Conservation (phyloP, 768 basidiomycete species). For the Lactarius sp. region DNA sequence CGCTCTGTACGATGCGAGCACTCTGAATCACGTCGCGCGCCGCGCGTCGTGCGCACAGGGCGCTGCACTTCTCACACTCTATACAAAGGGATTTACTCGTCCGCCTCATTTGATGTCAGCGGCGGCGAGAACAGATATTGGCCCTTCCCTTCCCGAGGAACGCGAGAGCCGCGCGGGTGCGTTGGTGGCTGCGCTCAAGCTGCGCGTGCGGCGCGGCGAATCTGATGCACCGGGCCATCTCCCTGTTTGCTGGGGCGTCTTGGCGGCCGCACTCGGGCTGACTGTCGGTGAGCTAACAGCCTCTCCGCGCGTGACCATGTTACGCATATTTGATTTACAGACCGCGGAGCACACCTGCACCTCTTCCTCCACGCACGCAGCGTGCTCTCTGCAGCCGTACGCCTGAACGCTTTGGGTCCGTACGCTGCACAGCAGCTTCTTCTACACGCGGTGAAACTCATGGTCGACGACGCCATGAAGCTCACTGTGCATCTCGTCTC, state of each 20-base stretch:
- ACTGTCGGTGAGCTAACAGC: slow-evolving; percentile 50
- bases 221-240: slow-evolving; percentile 64
- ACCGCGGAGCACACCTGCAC: slow-evolving; percentile 78
- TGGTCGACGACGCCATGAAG: slow-evolving; percentile 55
- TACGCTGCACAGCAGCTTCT: slow-evolving; percentile 89
- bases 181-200: slow-evolving; percentile 67
- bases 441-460: slow-evolving; percentile 59
- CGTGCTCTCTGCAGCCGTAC: slow-evolving; percentile 85
- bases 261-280: slow-evolving; percentile 73
- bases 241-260: slow-evolving; percentile 84
- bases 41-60: slow-evolving; percentile 91
- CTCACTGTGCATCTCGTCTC: slow-evolving; percentile 2
- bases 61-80: slow-evolving; percentile 85
- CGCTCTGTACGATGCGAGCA: slow-evolving; percentile 74
- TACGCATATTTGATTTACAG: slow-evolving; percentile 36
- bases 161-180: slow-evolving; percentile 26
- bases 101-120: slow-evolving; percentile 38
- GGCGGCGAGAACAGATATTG: slow-evolving; percentile 26
- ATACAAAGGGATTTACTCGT: slow-evolving; percentile 70
- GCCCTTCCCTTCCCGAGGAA: slow-evolving; percentile 19
- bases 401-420: slow-evolving; percentile 88
- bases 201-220: slow-evolving; percentile 56
- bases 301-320: neutral
- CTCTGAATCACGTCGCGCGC: slow-evolving; percentile 83
- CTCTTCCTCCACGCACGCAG: slow-evolving; percentile 91